Conservation (phyloP, 257 asterid species). For the Jaltomata sinuosa region DNA sequence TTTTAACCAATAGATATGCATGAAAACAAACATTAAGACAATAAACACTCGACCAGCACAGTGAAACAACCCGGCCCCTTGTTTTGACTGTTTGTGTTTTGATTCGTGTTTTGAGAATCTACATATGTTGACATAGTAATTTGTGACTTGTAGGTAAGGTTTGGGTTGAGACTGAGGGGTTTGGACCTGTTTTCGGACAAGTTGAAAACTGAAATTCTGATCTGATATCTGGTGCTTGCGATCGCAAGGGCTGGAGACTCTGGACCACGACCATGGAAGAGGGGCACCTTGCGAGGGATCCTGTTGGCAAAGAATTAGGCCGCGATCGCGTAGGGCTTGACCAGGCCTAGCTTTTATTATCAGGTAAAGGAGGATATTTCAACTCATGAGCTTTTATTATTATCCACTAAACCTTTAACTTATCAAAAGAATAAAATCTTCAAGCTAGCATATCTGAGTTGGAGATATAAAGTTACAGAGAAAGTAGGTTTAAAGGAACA, state of each 20-base stretch:
- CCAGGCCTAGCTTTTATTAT: not conserved
- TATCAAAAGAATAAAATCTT: constrained; percentile 14
- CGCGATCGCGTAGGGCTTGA: not conserved
- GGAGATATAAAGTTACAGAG: constrained; percentile 38
- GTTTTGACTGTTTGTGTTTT: not conserved
- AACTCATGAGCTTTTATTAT: constrained; percentile 35
- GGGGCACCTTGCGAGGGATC: not conserved
- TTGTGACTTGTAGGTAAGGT: not conserved
- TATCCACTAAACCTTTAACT: constrained; percentile 9
- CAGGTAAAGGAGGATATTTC: constrained; percentile 40
- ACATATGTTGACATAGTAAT: not conserved
- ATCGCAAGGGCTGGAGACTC: not conserved
- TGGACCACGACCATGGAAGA: not conserved
- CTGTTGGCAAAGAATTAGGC: not conserved
- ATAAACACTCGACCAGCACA: not conserved
- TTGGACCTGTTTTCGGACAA: not conserved
- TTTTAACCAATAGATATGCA: not conserved
- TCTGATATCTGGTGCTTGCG: not conserved
- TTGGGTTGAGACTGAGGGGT: not conserved
- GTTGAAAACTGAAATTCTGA: not conserved
- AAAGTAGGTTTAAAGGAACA: constrained; percentile 32
- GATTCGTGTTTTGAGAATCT: not conserved
- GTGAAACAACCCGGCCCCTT: not conserved
- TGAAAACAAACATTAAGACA: not conserved
- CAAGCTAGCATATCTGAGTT: constrained; percentile 34